Conservation (phyloP, 176 grass and related monocot species). For the Carex pumila region DNA sequence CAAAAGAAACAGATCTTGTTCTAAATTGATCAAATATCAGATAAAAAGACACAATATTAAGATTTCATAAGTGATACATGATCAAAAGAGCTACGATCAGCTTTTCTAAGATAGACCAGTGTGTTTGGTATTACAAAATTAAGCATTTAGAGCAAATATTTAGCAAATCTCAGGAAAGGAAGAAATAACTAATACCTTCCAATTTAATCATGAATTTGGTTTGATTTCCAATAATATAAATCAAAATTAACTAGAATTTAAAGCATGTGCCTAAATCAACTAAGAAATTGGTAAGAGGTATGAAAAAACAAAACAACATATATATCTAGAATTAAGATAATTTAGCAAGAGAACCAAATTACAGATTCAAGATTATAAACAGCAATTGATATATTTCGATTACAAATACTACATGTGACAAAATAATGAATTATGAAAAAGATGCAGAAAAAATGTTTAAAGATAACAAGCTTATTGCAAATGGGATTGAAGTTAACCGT, state of each 20-base stretch:
- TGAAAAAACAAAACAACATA: not conserved
- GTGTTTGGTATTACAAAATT: not conserved
- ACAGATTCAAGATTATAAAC: not conserved
- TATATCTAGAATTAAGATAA: not conserved
- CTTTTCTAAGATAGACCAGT: not conserved
- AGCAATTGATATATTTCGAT: not conserved
- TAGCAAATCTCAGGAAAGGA: slow-evolving; percentile 2
- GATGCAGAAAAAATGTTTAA: not conserved
- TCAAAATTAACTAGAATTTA: not conserved
- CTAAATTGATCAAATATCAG: not conserved
- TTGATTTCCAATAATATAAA: not conserved
- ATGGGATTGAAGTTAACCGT: not conserved
- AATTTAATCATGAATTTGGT: not conserved
- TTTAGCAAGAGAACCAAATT: not conserved
- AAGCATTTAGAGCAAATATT: not conserved
- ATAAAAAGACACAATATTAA: not conserved
- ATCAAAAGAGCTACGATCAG: not conserved
- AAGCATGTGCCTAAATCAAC: not conserved
- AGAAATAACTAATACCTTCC: not conserved
- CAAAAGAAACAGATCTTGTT: not conserved
- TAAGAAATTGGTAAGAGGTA: not conserved
- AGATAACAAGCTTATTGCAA: not conserved
- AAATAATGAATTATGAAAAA: not conserved
- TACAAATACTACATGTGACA: not conserved
- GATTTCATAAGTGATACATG: not conserved